Evolutionary conservation across 2,329 filamentous ascomycete species (phyloP).

Genomic region (Aaosphaeria arxii): DNA sequence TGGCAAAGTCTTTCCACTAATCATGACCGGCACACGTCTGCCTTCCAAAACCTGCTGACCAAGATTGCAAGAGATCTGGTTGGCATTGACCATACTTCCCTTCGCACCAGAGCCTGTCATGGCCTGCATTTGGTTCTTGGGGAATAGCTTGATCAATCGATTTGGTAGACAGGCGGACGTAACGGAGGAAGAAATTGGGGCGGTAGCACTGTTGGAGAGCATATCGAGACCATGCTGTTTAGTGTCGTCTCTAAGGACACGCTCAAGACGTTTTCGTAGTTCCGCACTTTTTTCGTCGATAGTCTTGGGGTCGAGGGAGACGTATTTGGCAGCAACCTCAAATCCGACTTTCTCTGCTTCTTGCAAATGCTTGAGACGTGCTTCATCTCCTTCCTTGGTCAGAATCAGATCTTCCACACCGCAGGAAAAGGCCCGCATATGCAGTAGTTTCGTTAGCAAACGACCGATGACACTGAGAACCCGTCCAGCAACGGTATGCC

Average conservation of each 20-base stretch:
- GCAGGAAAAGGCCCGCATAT: conserved; percentile 94
- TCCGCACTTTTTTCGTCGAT: conserved; percentile 65
- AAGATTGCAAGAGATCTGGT: conserved; percentile 95
- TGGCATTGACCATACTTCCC: conserved; percentile 88
- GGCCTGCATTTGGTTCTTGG: conserved; percentile 96
- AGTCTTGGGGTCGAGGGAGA: conserved; percentile 69
- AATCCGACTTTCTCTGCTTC: conserved; percentile 69
- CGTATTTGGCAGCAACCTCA: conserved; percentile 80
- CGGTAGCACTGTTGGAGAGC: conserved; percentile 71
- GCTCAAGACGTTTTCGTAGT: conserved; percentile 75
- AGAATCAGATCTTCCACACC: conserved; percentile 94
- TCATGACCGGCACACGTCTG: conserved; percentile 92
- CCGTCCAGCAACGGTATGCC: conserved; percentile 80
- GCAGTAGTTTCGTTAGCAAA: conserved; percentile 81
- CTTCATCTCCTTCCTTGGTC: conserved; percentile 72
- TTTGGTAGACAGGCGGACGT: conserved; percentile 76
- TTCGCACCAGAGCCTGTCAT: conserved; percentile 98
- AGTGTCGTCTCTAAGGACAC: conserved; percentile 83
- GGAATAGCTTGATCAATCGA: conserved; percentile 87
- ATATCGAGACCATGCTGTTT: conserved; percentile 91
- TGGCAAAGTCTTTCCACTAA: conserved; percentile 92
- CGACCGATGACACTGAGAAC: conserved; percentile 86
- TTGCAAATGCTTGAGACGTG: conserved; percentile 65
- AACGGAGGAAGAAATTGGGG: conserved; percentile 71
- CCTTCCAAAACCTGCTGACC: conserved; percentile 96